Conservation (phyloP, 352 stramenopile species). For the Pythium scleroteichum region DNA sequence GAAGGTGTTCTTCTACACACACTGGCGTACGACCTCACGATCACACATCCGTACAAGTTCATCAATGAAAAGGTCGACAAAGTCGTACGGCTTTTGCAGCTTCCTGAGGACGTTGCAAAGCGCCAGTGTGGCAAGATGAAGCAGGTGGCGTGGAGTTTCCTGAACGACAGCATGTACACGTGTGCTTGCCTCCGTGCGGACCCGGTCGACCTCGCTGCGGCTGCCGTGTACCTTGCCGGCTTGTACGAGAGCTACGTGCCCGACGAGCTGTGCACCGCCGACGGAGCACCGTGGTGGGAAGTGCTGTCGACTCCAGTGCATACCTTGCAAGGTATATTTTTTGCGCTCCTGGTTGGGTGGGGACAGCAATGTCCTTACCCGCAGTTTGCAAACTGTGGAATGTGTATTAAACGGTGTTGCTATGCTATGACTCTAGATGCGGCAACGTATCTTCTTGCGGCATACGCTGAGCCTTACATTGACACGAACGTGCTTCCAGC, state of each 20-base stretch:
- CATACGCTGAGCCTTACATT: slow-evolving; percentile 81
- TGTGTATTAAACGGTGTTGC: slow-evolving; percentile 67
- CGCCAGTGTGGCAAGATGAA: slow-evolving; percentile 77
- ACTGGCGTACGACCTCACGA: slow-evolving; percentile 81
- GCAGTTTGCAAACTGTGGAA: slow-evolving; percentile 35
- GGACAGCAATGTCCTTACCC: slow-evolving; percentile 10
- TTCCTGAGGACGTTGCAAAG: slow-evolving; percentile 55
- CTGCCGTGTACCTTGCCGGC: slow-evolving; percentile 80
- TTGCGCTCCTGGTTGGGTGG: slow-evolving; percentile 38
- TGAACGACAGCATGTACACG: slow-evolving; percentile 89
- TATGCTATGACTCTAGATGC: slow-evolving; percentile 71
- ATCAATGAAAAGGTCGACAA: slow-evolving; percentile 89
- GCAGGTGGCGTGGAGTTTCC: slow-evolving; percentile 86
- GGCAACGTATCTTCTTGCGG: slow-evolving; percentile 72
- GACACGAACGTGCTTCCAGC: slow-evolving; percentile 69
- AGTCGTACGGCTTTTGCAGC: slow-evolving; percentile 62
- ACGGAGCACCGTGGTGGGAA: slow-evolving; percentile 70
- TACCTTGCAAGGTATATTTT: slow-evolving; percentile 82
- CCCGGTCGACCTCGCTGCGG: slow-evolving; percentile 67
- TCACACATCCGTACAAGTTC: slow-evolving; percentile 85
- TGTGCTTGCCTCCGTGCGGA: slow-evolving; percentile 78
- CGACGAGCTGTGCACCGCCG: slow-evolving; percentile 49
- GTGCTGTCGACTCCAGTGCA: slow-evolving; percentile 62
- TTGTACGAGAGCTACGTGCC: slow-evolving; percentile 84
- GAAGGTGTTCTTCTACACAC: slow-evolving; percentile 83